phyloP scores from a whole-genome alignment of 352 stramenopile genomes.

The Globisporangium yorkense region DNA sequence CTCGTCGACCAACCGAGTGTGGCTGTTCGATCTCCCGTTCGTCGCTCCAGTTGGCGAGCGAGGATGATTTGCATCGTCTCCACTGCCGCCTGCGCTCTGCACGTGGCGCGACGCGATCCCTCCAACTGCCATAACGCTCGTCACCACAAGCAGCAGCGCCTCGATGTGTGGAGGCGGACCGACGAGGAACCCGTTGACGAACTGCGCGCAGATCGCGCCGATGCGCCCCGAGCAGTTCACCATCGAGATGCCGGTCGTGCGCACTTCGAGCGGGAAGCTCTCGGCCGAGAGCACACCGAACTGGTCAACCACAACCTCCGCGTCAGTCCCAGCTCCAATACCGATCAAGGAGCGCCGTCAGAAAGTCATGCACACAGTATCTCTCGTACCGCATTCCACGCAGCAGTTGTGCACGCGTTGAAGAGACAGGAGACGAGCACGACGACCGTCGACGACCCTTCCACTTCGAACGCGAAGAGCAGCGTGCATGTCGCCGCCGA shows the following conservation, averaged over 20 bases:
- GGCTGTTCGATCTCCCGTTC: not conserved
- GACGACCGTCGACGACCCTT: slow-evolving; percentile 61
- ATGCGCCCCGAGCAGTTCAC: slow-evolving; percentile 86
- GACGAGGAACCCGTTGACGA: slow-evolving; percentile 87
- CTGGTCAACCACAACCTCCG: slow-evolving; percentile 13
- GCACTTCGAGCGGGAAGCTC: slow-evolving; percentile 84
- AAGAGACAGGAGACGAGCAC: slow-evolving; percentile 88
- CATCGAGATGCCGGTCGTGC: slow-evolving; percentile 87
- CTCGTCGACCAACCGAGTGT: not conserved
- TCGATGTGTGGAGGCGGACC: slow-evolving; percentile 65
- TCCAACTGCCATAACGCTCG: slow-evolving; percentile 65
- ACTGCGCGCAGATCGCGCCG: slow-evolving; percentile 88
- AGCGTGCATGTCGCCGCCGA: slow-evolving; percentile 56
- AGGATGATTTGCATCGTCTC: slow-evolving; percentile 16
- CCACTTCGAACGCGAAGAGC: slow-evolving; percentile 75
- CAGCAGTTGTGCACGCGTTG: slow-evolving; percentile 86
- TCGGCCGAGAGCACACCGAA: slow-evolving; percentile 88
- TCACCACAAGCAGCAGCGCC: slow-evolving; percentile 75
- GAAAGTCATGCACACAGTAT: too few species aligned
- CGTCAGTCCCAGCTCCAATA: not conserved
- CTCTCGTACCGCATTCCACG: slow-evolving; percentile 83
- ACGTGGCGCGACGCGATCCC: slow-evolving; percentile 39
- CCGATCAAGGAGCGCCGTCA: too few species aligned
- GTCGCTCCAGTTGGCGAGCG: not conserved
- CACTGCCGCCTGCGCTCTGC: slow-evolving; percentile 15